Evolutionary conservation across 2,329 filamentous ascomycete genomes (phyloP).

Genomic region (Coniochaeta hoffmannii): DNA sequence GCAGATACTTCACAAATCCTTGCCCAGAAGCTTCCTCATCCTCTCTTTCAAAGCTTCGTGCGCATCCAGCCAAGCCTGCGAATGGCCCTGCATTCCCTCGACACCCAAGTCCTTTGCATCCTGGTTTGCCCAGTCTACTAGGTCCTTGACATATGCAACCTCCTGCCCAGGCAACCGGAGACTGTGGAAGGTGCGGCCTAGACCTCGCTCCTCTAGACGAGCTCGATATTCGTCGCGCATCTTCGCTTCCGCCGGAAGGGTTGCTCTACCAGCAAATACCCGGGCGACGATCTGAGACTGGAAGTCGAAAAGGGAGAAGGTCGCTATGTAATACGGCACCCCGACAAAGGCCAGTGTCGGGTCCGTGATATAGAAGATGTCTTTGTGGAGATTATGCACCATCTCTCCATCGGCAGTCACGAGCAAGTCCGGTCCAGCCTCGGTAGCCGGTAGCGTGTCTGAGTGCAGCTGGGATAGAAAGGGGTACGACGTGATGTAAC

Average conservation of each 20-base stretch:
- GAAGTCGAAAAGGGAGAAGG: conserved; percentile 64
- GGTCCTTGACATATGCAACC: conserved; percentile 15
- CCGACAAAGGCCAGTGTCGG: conserved; percentile 57
- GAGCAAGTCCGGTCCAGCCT: conserved; percentile 45
- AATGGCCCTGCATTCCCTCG: conserved; percentile 21
- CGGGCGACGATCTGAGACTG: conserved; percentile 56
- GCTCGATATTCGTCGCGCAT: conserved; percentile 28
- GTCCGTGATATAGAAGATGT: conserved; percentile 65
- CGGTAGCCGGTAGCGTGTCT: conserved; percentile 26
- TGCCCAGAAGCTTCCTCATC: conserved; percentile 2
- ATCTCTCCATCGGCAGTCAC: conserved; percentile 56
- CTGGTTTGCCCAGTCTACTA: conserved; percentile 17
- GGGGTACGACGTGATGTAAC: conserved; percentile 61
- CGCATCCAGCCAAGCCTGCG: conserved; percentile 21
- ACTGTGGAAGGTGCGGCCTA: conserved; percentile 30
- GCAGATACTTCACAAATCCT: too few species aligned
- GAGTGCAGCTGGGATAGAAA: conserved; percentile 47
- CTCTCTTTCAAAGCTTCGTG: conserved; percentile 14
- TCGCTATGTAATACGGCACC: conserved; percentile 57
- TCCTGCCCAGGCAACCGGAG: conserved; percentile 16
- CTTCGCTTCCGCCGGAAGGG: conserved; percentile 33
- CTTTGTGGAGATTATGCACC: conserved; percentile 60
- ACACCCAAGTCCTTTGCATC: conserved; percentile 15
- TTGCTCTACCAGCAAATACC: conserved; percentile 42
- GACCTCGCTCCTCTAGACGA: conserved; percentile 20